Base-by-base conservation (phyloP, 805 yeast species). In the Starmerella riodocensis region DNA sequence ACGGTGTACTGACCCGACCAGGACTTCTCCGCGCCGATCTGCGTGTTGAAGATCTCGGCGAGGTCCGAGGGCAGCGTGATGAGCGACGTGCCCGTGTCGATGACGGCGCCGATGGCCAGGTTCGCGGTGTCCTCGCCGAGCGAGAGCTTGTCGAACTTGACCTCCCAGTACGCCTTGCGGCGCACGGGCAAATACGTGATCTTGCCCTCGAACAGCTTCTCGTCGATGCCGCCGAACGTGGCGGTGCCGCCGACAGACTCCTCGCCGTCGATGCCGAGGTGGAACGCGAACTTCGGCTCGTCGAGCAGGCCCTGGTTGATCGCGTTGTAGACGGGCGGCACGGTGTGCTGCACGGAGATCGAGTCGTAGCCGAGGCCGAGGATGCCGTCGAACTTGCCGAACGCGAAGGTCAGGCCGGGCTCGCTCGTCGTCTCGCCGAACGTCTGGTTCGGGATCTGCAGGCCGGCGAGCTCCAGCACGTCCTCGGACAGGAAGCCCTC, bases 101-200 rank as follows among this genome's bases (percentile, higher is more conserved):
- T 85, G 46, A 94, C 95, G 55, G 96, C 98, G 61, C 98, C 98
- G 46, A 85, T 77, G 51, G 70, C 73, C 56, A 91, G 74, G 53
- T 70, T 73, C 36, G 97, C 95, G 56, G 72, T 81, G 65, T 91
- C 94, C 51, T 80, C 81, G 55, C 98, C 98, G 48, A 91, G 71
- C 32, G 86, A 82, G 59, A 91, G 69, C 53, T 94, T 86, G 53
- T 84, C 84, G 52, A 91, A 79, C 53, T 78, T 74, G 45, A 91
- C 98, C 70, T 91, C 98, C 98, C 98, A 91, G 74, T 91, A 91
- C 25, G 97, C 98, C 76, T 86, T 85, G 73, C 98, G 83, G 70
- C 98, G 84, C 47, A 91, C 93, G 43, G 98, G 98, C 64, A 91
- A 73, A 85, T 93, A 85, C 38, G 88, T 81, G 55, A 91, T 71